Evolutionary conservation across 2,329 filamentous ascomycete genomes (phyloP), one percentile per base, ranked within the genome.

Genomic region (Epichloe typhina): DNA sequence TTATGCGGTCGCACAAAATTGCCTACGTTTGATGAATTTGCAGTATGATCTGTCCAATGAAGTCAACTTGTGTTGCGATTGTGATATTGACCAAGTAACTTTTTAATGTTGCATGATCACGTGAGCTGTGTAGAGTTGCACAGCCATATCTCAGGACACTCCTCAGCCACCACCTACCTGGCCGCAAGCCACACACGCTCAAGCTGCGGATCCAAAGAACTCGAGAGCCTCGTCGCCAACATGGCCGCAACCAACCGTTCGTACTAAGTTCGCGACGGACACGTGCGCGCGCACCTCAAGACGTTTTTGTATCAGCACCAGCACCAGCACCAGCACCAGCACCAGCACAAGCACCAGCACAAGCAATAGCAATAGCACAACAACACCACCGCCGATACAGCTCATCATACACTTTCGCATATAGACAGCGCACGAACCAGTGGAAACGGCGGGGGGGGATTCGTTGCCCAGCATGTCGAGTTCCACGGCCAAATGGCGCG

Each of bases 401-500:
- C 5, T 37, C 21, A 36, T 42, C 21, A 19, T 19, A 2, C 38
- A 1, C 23, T 7, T 37, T 2, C 17, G 17, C 40, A 44, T 17
- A 31, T 35, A 37, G 40, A 26, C 19, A 17, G 31, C 33, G 36
- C 33, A 9, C 19, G 40, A 43, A 6, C n/a, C 40, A 19, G 17
- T 33, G 17, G 40, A 44, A 49, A 38, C 47, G 49, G 49, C 35
- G 41, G 35, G 42, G 35, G 48, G 11, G 11, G 9, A 17, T 46
- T 19, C 23, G 57, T 51, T 53, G 50, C 54, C 58, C 60, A 66
- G 54, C 49, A 82, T 81, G 77, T 74, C 77, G 56, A 70, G 66
- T 64, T 73, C 76, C 54, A 69, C 73, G 59, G 73, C 72, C 61
- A 81, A 80, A 68, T 82, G 75, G 74, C 75, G 75, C 66, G 78